Conservation (phyloP, 345 rosid genomes). For the Litchi chinensis region DNA sequence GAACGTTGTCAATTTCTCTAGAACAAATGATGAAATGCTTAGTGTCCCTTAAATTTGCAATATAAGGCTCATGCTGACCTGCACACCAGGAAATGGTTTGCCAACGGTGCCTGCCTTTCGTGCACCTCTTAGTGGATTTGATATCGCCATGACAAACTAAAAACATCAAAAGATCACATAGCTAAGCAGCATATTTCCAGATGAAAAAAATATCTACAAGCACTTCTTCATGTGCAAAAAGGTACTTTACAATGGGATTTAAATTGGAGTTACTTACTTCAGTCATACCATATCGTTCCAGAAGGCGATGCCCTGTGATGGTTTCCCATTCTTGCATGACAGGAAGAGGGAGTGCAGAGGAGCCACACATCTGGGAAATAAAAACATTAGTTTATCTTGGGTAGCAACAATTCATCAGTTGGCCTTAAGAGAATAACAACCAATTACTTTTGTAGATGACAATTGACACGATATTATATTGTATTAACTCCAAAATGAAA, state of each 20-base stretch:
- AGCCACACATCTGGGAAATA: slow-evolving; percentile 81
- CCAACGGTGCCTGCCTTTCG: slow-evolving; percentile 97
- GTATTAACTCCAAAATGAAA: background rate
- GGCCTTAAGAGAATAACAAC: slow-evolving; percentile 3
- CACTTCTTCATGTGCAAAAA: slow-evolving; percentile 14
- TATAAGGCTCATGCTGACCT: slow-evolving; percentile 50
- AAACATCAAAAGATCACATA: slow-evolving; percentile 21
- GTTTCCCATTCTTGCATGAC: slow-evolving; percentile 95
- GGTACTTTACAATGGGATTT: background rate
- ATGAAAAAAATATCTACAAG: background rate
- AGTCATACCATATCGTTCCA: slow-evolving; percentile 99
- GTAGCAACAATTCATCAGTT: slow-evolving; percentile 1
- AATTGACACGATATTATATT: background rate
- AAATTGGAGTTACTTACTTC: slow-evolving; percentile 54
- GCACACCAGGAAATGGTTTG: slow-evolving; percentile 91
- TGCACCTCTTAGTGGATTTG: slow-evolving; percentile 78
- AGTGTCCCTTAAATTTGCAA: slow-evolving; percentile 6
- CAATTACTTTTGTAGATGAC: background rate
- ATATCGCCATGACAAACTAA: slow-evolving; percentile 93
- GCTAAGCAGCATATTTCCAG: background rate
- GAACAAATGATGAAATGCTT: background rate
- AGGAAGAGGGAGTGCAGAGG: slow-evolving; percentile 94
- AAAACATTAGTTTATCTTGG: background rate
- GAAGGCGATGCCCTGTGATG: slow-evolving; percentile 90
- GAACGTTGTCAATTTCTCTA: background rate